Evolutionary conservation across 2,329 filamentous ascomycete species (phyloP).

Genomic region (Pseudogymnoascus sp.): DNA sequence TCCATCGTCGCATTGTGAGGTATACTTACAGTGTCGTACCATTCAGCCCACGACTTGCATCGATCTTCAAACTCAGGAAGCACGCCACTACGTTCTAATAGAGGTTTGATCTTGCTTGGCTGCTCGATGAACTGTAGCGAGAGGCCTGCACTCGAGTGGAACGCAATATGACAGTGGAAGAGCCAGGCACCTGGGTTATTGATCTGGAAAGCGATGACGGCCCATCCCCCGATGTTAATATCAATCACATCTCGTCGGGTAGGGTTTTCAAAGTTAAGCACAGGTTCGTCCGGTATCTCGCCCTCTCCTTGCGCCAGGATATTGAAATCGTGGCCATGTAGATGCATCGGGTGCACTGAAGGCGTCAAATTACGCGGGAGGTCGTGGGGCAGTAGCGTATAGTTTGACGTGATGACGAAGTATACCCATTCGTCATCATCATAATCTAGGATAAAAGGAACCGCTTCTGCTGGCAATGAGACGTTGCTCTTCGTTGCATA

Average conservation of each 20-base stretch:
- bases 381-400: background rate
- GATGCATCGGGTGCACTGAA: slow-evolving; percentile 31
- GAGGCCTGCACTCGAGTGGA: slow-evolving; percentile 47
- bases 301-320: slow-evolving; percentile 37
- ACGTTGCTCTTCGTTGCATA: no score
- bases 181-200: slow-evolving; percentile 28
- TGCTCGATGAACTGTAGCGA: slow-evolving; percentile 41
- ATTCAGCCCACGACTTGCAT: no score
- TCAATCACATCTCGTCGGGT: slow-evolving; percentile 44
- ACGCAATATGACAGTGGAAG: slow-evolving; percentile 33
- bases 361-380: slow-evolving; percentile 10
- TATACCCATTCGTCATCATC: slow-evolving; percentile 22
- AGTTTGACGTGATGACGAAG: slow-evolving; percentile 18
- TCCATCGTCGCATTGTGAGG: no score
- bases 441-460: no score
- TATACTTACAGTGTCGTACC: no score
- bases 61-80: no score
- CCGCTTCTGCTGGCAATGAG: no score
- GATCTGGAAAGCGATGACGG: slow-evolving; percentile 26
- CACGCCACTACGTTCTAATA: no score
- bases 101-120: slow-evolving; percentile 11
- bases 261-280: slow-evolving; percentile 35
- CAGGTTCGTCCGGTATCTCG: slow-evolving; percentile 29
- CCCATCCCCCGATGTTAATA: slow-evolving; percentile 29
- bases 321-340: slow-evolving; percentile 45